Conservation (phyloP, 2,329 filamentous ascomycete species). For the Xylariaceae sp. region DNA sequence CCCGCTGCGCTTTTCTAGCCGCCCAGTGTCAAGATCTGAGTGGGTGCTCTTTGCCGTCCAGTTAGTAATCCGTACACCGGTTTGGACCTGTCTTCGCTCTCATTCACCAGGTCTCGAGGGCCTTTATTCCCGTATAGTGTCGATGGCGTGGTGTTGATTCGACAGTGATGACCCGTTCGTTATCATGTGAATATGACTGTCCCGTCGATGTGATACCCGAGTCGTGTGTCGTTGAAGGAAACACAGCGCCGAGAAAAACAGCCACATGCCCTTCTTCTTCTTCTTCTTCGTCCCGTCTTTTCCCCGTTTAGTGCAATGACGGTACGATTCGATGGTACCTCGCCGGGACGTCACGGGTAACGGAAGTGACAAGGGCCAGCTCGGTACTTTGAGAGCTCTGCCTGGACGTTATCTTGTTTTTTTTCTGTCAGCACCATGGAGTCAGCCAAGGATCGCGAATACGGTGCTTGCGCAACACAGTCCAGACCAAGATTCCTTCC, state of each 20-base stretch:
- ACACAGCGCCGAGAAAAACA: neutral
- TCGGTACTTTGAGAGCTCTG: neutral
- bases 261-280: neutral
- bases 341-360: slow-evolving; percentile 2
- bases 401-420: neutral
- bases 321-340: neutral
- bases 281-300: neutral
- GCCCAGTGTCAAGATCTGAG: neutral
- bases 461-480: neutral
- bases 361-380: neutral
- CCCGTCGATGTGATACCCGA: neutral
- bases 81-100: neutral
- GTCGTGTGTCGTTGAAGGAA: neutral
- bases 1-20: neutral
- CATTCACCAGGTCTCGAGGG: too few species aligned
- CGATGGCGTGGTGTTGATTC: neutral
- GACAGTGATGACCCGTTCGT: neutral
- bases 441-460: neutral
- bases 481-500: neutral
- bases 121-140: slow-evolving; percentile 4
- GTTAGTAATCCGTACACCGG: neutral
- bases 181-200: neutral
- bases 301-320: neutral
- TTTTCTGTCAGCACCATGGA: neutral
- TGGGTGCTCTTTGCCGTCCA: neutral